Conservation (phyloP, 768 basidiomycete species). For the Rhizopogon vesiculosus region DNA sequence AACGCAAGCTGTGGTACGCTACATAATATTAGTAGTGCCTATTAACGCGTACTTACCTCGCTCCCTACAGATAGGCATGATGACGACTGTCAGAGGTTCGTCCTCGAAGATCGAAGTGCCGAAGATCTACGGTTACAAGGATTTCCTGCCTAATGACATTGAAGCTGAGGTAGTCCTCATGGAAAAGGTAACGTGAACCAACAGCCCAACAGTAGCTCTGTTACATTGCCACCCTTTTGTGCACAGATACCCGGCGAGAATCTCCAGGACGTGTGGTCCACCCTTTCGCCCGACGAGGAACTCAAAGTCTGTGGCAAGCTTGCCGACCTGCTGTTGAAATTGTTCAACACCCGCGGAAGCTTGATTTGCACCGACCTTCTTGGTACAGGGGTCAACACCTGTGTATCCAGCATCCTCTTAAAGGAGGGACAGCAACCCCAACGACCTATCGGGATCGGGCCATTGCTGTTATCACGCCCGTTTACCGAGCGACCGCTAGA, state of each 20-base stretch:
- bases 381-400: slow-evolving; percentile 22
- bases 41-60: background rate
- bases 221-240: slow-evolving; percentile 1
- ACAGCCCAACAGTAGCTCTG: background rate
- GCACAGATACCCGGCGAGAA: slow-evolving; percentile 21
- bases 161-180: slow-evolving; percentile 28
- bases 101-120: slow-evolving; percentile 17
- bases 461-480: slow-evolving; percentile 18
- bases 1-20: slow-evolving; percentile 25
- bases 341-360: slow-evolving; percentile 22
- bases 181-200: slow-evolving; percentile 20
- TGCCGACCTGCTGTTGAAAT: slow-evolving; percentile 23
- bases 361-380: slow-evolving; percentile 23
- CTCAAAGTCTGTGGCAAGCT: slow-evolving; percentile 19
- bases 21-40: background rate
- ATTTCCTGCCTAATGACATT: slow-evolving; percentile 21
- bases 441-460: background rate
- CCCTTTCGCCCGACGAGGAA: slow-evolving; percentile 13
- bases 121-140: slow-evolving; percentile 25
- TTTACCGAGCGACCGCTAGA: slow-evolving; percentile 23
- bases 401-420: slow-evolving; percentile 2
- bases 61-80: slow-evolving; percentile 24
- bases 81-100: slow-evolving; percentile 14
- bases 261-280: slow-evolving; percentile 22
- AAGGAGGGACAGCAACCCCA: slow-evolving; percentile 4